Base-by-base conservation (phyloP, 1,284 basidiomycete species). In the Agroathelia rolfsii region DNA sequence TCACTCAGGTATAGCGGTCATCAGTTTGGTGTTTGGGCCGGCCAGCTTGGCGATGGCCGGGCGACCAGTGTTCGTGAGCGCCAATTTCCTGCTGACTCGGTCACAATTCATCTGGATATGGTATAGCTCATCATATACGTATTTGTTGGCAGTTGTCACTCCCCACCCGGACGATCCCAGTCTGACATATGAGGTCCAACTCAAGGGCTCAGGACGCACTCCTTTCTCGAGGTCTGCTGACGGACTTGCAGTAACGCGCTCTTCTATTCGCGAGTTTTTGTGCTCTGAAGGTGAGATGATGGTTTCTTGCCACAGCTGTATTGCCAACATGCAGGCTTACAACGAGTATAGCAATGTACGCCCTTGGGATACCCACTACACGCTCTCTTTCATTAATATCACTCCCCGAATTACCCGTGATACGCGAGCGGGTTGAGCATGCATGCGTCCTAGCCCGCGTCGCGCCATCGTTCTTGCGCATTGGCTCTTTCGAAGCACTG, bases 1-100 rank as follows among this genome's bases (percentile, higher is more conserved):
- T 78, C 84, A 6, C 64, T 89, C 18, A 67, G 89, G 18, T 96
- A 95, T 51, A 80, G 76, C 44, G 86, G 88, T 0, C 87, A 92
- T 52, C 93, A 97, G 52, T 97, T 97, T 48, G 94, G 92, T 1
- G 58, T 52, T 4, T 97, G 85, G 82, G 94, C 94, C 2, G 90
- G 92, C n/a, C 94, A 97, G 55, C 69, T 98, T 3, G 94, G 94
- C 6, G 94, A 98, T 49, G 94, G 94, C 0, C 72, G 94, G 10
- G 94, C 94, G 0, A 84, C 92, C 18, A 86, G 86, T 6, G 70
- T 98, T 32, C 54, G 85, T 85, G 44, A 50, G 69, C 66, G 47
- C 31, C 18, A 21, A 14, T 17, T 18, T 12, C 16, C 30, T 13
- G 5, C n/a, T 28, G 19, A 21, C n/a, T n/a, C n/a, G n/a, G n/a